Evolutionary conservation across 768 basidiomycete genomes (phyloP).

Genomic region (Pluteus cervinus): DNA sequence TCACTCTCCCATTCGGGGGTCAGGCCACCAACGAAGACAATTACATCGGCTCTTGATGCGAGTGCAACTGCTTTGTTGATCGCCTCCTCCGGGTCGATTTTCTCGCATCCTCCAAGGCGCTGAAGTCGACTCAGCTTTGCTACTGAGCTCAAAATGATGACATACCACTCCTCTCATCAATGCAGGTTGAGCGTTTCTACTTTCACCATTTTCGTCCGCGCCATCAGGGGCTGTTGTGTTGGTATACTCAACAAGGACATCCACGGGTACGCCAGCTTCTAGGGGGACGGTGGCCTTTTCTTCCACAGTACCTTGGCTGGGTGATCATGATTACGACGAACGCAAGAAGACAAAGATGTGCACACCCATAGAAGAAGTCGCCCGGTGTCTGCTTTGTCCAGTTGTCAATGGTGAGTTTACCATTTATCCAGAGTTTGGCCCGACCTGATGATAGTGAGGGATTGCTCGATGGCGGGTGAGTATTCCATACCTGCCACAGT

Average conservation of each 20-base stretch:
- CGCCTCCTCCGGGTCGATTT: conserved; percentile 50
- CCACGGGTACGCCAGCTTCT: conserved; percentile 37
- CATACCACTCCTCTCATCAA: conserved; percentile 65
- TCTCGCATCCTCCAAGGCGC: conserved; percentile 64
- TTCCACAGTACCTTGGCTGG: conserved; percentile 58
- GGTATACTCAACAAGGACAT: conserved; percentile 59
- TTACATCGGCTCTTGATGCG: conserved; percentile 49
- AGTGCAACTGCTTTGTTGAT: conserved; percentile 51
- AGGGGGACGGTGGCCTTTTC: conserved; percentile 49
- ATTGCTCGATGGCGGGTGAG: conserved; percentile 1
- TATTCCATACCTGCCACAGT: conserved; percentile 45
- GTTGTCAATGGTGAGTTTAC: conserved; percentile 58
- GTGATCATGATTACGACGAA: not conserved
- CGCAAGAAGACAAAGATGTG: conserved; percentile 2
- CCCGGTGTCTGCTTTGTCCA: conserved; percentile 65
- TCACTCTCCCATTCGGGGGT: conserved; percentile 74
- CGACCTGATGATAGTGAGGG: conserved; percentile 27
- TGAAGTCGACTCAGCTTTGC: conserved; percentile 15
- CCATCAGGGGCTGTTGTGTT: conserved; percentile 48
- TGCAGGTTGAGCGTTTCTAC: conserved; percentile 51
- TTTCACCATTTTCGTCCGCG: conserved; percentile 34
- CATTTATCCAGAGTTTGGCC: conserved; percentile 59
- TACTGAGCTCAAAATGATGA: conserved; percentile 3
- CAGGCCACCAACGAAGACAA: conserved; percentile 53
- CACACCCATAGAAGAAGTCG: conserved; percentile 66